Evolutionary conservation across 1,284 basidiomycete genomes (phyloP).

Genomic region (Microbotryum violaceum): DNA sequence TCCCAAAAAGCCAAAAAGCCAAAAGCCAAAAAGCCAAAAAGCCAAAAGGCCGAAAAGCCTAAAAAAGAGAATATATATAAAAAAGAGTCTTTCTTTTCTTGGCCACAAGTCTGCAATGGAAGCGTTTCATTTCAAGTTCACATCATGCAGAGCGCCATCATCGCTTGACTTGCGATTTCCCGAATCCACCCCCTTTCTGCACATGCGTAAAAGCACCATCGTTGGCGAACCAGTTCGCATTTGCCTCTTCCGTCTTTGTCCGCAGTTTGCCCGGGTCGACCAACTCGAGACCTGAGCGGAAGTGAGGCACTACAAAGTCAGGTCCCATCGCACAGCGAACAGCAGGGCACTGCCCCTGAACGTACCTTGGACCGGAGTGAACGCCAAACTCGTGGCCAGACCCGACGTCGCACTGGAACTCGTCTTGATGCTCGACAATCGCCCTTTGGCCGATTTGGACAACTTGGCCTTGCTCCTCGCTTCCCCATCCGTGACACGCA

Average conservation of each 20-base stretch:
- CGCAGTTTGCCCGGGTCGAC: conserved; percentile 40
- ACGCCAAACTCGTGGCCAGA: conserved; percentile 81
- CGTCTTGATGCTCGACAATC: conserved; percentile 46
- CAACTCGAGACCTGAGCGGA: conserved; percentile 38
- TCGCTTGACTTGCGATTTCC: conserved; percentile 15
- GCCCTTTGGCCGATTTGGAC: conserved; percentile 89
- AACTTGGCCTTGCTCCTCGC: conserved; percentile 87
- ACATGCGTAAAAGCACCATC: conserved; percentile 29
- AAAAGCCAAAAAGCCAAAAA: no score
- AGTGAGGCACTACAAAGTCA: not conserved
- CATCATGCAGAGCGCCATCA: no score
- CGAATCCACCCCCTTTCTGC: conserved; percentile 25
- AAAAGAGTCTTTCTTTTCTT: no score
- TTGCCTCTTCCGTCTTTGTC: conserved; percentile 38
- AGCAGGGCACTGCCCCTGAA: conserved; percentile 12
- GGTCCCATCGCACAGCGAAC: not conserved
- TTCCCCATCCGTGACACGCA: conserved; percentile 77
- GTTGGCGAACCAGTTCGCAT: conserved; percentile 42
- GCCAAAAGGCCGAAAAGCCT: no score
- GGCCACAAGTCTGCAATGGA: no score
- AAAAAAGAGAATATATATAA: no score
- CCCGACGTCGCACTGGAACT: conserved; percentile 58
- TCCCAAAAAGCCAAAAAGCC: no score
- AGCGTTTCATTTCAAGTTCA: no score
- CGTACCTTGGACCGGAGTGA: conserved; percentile 90